These are phyloP conservation scores for Paecilomyces dactylethromorphus DNA, from an alignment of 2,329 filamentous ascomycete genomes.

Conservation along the genomic window DNA sequence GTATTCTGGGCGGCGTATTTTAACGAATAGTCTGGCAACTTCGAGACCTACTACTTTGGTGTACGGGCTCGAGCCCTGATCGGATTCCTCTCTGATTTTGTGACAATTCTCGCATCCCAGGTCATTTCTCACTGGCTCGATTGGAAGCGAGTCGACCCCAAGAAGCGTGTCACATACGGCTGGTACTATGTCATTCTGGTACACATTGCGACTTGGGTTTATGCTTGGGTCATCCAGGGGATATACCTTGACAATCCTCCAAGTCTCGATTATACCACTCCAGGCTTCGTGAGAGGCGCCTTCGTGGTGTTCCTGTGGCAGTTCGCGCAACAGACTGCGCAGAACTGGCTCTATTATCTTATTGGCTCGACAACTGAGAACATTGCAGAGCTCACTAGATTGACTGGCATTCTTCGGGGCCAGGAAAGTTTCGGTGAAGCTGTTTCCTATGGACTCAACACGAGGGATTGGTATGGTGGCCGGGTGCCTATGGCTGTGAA, in stretches of 20 bases:
- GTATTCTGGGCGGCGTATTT: constrained; percentile 42
- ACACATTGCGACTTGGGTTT: constrained; percentile 46
- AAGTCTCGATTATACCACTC: constrained; percentile 34
- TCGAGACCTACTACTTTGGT: constrained; percentile 44
- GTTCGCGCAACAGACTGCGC: constrained; percentile 46
- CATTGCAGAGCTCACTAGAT: constrained; percentile 43
- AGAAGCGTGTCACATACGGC: constrained; percentile 36
- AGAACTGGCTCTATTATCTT: constrained; percentile 54
- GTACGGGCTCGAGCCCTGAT: constrained; percentile 43
- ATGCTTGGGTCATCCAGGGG: constrained; percentile 49
- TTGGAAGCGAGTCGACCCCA: constrained; percentile 32
- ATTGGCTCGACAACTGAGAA: constrained; percentile 51
- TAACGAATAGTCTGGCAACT: constrained; percentile 41
- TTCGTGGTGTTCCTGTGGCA: constrained; percentile 45
- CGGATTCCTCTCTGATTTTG: constrained; percentile 39
- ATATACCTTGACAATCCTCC: constrained; percentile 41
- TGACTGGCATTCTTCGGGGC: constrained; percentile 38
- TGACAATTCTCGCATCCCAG: constrained; percentile 38
- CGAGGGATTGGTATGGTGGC: constrained; percentile 37
- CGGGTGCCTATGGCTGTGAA: constrained; percentile 37
- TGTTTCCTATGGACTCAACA: constrained; percentile 39
- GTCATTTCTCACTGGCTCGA: constrained; percentile 42
- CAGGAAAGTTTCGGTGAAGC: constrained; percentile 42
- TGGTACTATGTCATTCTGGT: constrained; percentile 42
- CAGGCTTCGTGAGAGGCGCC: constrained; percentile 42